Evolutionary conservation across 1,284 basidiomycete species (phyloP).

Genomic region (Moesziomyces globuligerus): DNA sequence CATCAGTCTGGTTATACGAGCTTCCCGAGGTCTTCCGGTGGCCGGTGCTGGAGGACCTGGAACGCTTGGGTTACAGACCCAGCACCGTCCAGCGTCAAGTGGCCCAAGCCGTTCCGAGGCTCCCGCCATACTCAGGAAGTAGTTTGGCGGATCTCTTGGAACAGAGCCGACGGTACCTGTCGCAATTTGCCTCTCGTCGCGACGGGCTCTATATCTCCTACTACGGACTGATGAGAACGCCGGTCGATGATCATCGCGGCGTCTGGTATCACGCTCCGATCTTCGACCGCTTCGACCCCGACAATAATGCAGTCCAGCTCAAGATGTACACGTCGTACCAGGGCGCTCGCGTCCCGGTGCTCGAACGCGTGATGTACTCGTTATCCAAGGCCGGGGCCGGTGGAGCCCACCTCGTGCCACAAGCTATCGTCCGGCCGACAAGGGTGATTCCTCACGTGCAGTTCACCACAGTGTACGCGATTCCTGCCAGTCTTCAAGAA

Average conservation of each 20-base stretch:
- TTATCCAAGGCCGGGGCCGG: not conserved
- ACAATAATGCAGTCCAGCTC: not conserved
- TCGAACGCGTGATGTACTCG: not conserved
- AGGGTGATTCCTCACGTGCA: not conserved
- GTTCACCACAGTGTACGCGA: not conserved
- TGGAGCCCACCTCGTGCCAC: not conserved
- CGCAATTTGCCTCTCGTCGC: not conserved
- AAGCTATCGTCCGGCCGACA: not conserved
- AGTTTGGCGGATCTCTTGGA: not conserved
- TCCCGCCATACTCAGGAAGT: not conserved
- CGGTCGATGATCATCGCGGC: not conserved
- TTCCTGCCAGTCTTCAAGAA: not conserved
- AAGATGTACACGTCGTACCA: not conserved
- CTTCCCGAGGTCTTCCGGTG: not conserved
- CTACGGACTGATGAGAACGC: not conserved
- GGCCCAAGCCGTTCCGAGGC: no score
- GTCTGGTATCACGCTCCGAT: not conserved
- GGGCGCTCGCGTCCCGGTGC: not conserved
- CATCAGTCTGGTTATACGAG: not conserved
- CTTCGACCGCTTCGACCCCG: not conserved
- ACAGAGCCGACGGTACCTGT: not conserved
- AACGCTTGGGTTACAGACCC: not conserved
- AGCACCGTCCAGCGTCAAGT: not conserved
- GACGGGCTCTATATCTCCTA: not conserved
- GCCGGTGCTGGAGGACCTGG: not conserved